Conservation (phyloP, 176 grass and related monocot species). For the Hordeum marinum region DNA sequence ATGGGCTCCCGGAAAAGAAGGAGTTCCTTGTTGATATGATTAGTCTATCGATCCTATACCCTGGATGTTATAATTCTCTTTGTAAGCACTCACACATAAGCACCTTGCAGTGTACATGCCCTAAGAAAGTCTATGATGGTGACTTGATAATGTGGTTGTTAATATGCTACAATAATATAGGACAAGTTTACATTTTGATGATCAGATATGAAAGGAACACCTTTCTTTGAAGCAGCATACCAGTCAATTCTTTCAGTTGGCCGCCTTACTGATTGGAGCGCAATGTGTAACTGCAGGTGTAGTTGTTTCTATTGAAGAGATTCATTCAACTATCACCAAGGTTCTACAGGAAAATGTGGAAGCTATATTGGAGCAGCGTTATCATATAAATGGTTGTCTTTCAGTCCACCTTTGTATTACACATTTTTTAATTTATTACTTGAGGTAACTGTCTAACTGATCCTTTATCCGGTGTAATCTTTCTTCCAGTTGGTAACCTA, state of each 20-base stretch:
- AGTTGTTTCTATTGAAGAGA: constrained; percentile 84
- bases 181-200: constrained; percentile 2
- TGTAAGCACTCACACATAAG: no score
- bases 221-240: background rate
- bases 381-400: constrained; percentile 77
- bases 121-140: no score
- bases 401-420: background rate
- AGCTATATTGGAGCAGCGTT: constrained; percentile 84
- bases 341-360: constrained; percentile 79
- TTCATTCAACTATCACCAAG: constrained; percentile 54
- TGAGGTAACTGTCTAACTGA: background rate
- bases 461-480: constrained; percentile 1
- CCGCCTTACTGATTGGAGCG: constrained; percentile 12
- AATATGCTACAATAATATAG: background rate
- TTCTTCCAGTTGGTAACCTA: constrained; percentile 67
- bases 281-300: constrained; percentile 55
- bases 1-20: no score
- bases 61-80: no score
- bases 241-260: background rate
- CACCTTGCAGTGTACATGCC: no score
- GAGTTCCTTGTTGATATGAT: no score
- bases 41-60: no score
- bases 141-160: background rate
- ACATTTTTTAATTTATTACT: background rate
- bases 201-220: background rate